Conservation (phyloP, 257 asterid species). For the Haberlea rhodopensis region DNA sequence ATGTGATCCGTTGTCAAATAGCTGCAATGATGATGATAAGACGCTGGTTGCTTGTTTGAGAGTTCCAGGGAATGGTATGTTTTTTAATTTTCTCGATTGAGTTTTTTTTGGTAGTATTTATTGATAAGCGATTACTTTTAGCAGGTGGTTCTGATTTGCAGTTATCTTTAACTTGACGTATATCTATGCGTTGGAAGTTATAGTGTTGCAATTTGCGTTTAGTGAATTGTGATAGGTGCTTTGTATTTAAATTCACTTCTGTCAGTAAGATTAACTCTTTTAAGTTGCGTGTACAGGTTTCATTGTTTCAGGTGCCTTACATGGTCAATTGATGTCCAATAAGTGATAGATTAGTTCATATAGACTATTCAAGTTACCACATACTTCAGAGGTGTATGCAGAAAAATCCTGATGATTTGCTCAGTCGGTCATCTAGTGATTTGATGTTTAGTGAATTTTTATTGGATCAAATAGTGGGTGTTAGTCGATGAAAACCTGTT, state of each 20-base stretch:
- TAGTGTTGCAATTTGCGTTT: not conserved
- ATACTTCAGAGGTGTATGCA: not conserved
- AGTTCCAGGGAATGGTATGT: constrained; percentile 89
- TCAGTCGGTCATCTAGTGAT: not conserved
- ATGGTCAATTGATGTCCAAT: not conserved
- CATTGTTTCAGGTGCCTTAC: not conserved
- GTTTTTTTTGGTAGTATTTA: constrained; percentile 6
- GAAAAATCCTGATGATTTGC: not conserved
- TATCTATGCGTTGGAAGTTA: not conserved
- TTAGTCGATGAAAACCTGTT: not conserved
- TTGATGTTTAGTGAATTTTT: not conserved
- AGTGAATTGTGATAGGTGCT: not conserved
- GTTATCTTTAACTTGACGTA: constrained; percentile 11
- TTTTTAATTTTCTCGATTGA: constrained; percentile 15
- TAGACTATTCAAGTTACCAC: not conserved
- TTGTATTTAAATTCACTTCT: not conserved
- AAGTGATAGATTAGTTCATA: too few species aligned
- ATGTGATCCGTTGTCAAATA: constrained; percentile 72
- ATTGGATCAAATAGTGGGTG: not conserved
- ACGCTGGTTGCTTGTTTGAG: constrained; percentile 74
- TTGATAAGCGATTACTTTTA: constrained; percentile 15
- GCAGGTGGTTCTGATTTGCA: not conserved
- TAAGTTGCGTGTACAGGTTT: not conserved
- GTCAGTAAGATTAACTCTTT: constrained; percentile 2
- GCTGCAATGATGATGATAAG: constrained; percentile 64